These are phyloP conservation scores for Viridothelium virens DNA, from an alignment of 495 filamentous ascomycete genomes.

Conservation along the genomic window DNA sequence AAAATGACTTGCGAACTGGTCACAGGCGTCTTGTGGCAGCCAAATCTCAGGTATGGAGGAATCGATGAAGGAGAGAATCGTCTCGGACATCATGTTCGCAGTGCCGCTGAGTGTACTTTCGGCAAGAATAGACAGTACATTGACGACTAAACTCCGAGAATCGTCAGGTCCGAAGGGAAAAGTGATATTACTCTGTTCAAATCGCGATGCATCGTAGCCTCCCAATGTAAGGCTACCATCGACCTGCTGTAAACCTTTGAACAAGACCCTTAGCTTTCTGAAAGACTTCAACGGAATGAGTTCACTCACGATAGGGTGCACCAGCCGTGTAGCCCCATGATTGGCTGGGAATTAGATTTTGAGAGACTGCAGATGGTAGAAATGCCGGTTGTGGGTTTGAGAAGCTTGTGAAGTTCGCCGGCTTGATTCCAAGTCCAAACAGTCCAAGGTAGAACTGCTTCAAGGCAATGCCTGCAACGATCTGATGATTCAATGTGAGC, in stretches of 20 bases:
- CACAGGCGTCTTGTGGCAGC: conserved; percentile 31
- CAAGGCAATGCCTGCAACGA: conserved; percentile 41
- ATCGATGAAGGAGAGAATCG: conserved; percentile 29
- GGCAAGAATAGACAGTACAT: conserved; percentile 30
- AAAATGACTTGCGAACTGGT: conserved; percentile 31
- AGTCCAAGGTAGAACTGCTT: conserved; percentile 47
- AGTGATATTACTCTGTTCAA: conserved; percentile 24
- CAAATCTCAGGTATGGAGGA: conserved; percentile 32
- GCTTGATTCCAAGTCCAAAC: conserved; percentile 47
- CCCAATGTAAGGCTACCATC: conserved; percentile 32
- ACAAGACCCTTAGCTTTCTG: background rate
- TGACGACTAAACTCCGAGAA: conserved; percentile 26
- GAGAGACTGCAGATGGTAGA: conserved; percentile 20
- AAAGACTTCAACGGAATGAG: background rate
- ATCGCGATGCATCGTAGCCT: conserved; percentile 33
- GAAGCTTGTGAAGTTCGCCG: conserved; percentile 42
- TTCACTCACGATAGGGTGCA: conserved; percentile 23
- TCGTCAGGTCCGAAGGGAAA: conserved; percentile 25
- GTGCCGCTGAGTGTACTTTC: conserved; percentile 24
- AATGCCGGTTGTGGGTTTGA: conserved; percentile 44
- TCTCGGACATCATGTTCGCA: conserved; percentile 22
- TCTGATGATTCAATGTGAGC: conserved; percentile 41
- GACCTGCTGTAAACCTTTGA: conserved; percentile 10
- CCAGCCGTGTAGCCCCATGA: conserved; percentile 35
- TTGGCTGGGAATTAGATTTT: conserved; percentile 25